Base-by-base conservation (phyloP, 495 filamentous ascomycete genomes). In the Hyaloscypha finlandica region DNA sequence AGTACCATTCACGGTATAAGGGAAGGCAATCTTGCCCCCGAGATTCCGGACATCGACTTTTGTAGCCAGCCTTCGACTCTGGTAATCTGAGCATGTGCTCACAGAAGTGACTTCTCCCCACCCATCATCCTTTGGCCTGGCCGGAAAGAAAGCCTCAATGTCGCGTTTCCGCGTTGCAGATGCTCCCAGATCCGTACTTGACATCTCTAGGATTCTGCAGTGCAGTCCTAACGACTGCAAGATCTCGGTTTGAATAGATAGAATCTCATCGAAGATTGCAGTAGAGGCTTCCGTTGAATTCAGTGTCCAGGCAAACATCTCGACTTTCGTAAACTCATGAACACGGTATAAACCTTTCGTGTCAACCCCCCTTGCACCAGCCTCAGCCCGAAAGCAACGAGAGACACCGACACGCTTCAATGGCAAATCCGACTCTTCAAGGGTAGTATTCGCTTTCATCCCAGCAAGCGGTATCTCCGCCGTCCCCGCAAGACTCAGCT, bases 291-390 rank as follows among this genome's bases (percentile, higher is more conserved):
- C 65, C 0, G 54, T 59, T 30, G 80, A 80, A 11, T 89, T 87
- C 0, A 78, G 54, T 6, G 87, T 87, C 94, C 94, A 99, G 0
- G 88, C 92, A 75, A 99, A 99, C 80, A 99, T 87, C 75, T 99
- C 95, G 1, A 98, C 94, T 74, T 99, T 99, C 48, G 93, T 96
- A 79, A 99, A 99, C 76, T 99, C 95, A 80, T 98, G 95, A n/a
- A 99, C 95, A 14, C 95, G 89, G 79, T 98, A 99, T 8, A 99
- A 83, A 9, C 95, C 95, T 78, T 97, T 97, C 8, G 91, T 96
- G 51, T 96, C 92, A 29, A 86, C 87, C 37, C 95, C 95, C 22
- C 95, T 83, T 6, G 92, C 89, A 22, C 95, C 95, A 2, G 95
- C 96, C 77, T 99, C 95, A 19, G 95, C 95, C 56, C 95, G 89